Base-by-base conservation (phyloP, 192 early-diverging fungal species). In the Tieghemiomyces parasiticus region DNA sequence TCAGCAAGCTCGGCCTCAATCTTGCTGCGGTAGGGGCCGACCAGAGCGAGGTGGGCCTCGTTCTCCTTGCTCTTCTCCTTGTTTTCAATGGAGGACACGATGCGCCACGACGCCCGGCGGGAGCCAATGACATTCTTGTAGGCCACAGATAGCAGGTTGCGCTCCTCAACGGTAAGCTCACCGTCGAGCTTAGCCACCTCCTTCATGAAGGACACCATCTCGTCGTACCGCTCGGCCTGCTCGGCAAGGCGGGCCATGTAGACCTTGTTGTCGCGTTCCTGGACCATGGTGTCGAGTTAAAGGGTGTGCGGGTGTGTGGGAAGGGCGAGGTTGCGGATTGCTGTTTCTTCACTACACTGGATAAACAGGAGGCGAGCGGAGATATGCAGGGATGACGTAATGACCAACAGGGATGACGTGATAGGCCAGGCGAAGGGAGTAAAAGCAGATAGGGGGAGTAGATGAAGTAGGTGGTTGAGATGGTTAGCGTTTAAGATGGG, bases 111-210 rank as follows among this genome's bases (percentile, higher is more conserved):
- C 47, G 92, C 95, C 83, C 93, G 90, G 67, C 93, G 91, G 60
- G 93, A 90, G 70, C 95, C 95, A 67, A 98, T 98, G 60, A 98
- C 95, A 75, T 98, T 98, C 88, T 98, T 98, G 86, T 95, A 98
- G 63, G 95, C 95, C 61, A 98, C 95, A 51, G 93, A 96, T 34
- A 98, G 80, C 58, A 98, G 75, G 79, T 98, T 98, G 67, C 95
- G 90, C 75, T 98, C 95, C 81, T 98, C 95, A 53, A 98, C 91
- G 54, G 87, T 89, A 59, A 98, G 81, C 74, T 97, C 95, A 38
- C 82, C 78, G 54, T 86, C 88, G 60, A 91, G 79, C 84, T 91
- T 84, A 64, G 86, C 84, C 51, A 86, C 83, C 28, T 86, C 87
- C 85, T 87, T 89, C 85, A 88, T 89, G 78, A 77, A 88, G 53